Conservation (phyloP, 2,329 filamentous ascomycete genomes). For the Sclerotinia subarctica region DNA sequence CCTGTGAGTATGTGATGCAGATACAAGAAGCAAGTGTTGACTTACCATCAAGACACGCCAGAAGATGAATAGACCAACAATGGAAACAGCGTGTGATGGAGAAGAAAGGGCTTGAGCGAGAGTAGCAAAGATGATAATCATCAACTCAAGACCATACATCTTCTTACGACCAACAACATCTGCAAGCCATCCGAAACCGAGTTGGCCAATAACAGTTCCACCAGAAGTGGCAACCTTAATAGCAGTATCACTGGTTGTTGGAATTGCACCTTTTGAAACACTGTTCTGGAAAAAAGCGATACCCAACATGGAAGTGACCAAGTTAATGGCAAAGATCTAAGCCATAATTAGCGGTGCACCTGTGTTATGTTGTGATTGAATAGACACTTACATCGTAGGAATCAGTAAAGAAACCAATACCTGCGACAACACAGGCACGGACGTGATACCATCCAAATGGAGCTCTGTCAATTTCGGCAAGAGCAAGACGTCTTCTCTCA, state of each 20-base stretch:
- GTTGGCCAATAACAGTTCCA: constrained; percentile 79
- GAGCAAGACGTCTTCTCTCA: constrained; percentile 73
- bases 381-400: constrained; percentile 72
- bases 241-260: constrained; percentile 67
- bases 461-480: constrained; percentile 78
- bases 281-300: constrained; percentile 33
- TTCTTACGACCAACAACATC: constrained; percentile 74
- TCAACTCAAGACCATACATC: constrained; percentile 76
- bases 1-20: constrained; percentile 37
- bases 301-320: constrained; percentile 37
- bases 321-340: constrained; percentile 38
- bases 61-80: constrained; percentile 69
- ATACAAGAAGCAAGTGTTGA: too few species aligned
- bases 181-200: constrained; percentile 74
- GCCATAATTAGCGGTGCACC: constrained; percentile 23
- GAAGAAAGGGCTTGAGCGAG: constrained; percentile 68
- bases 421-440: constrained; percentile 70
- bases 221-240: constrained; percentile 84
- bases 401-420: constrained; percentile 86
- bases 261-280: constrained; percentile 52
- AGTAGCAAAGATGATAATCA: constrained; percentile 76
- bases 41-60: constrained; percentile 71
- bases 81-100: constrained; percentile 58
- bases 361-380: constrained; percentile 38
- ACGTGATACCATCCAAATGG: constrained; percentile 80